phyloP scores from a whole-genome alignment of 208 protist genomes.

The Leishmania tarentolae region DNA sequence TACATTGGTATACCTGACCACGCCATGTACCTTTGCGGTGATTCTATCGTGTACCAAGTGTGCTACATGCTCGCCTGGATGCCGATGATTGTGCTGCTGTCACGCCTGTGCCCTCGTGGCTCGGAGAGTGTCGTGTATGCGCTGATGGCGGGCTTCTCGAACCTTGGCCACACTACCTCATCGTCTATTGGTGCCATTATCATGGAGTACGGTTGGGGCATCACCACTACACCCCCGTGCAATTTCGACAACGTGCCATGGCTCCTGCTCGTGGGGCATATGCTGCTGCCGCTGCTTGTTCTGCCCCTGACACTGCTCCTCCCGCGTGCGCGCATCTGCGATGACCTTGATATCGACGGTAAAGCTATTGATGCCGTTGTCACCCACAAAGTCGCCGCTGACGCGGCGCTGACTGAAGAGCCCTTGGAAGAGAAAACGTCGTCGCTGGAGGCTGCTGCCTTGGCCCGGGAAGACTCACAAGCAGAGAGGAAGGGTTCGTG shows the following conservation, averaged over 20 bases:
- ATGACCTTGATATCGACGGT: slow-evolving; percentile 55
- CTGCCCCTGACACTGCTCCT: slow-evolving; percentile 70
- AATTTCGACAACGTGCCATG: slow-evolving; percentile 71
- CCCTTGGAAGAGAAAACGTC: background rate
- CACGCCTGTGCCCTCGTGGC: slow-evolving; percentile 78
- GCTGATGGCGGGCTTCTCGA: slow-evolving; percentile 81
- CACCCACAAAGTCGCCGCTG: background rate
- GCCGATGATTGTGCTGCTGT: slow-evolving; percentile 74
- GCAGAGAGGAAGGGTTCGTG: background rate
- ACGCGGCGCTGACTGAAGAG: background rate
- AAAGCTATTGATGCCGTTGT: slow-evolving; percentile 8
- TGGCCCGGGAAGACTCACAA: background rate
- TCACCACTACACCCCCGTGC: slow-evolving; percentile 43
- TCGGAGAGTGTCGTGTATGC: slow-evolving; percentile 82
- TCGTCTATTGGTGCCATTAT: slow-evolving; percentile 48
- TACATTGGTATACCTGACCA: slow-evolving; percentile 57
- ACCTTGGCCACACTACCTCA: slow-evolving; percentile 64
- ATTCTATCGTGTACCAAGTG: slow-evolving; percentile 65
- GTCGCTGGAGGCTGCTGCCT: background rate
- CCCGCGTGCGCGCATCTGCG: slow-evolving; percentile 56
- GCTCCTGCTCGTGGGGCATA: slow-evolving; percentile 64
- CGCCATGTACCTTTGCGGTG: slow-evolving; percentile 73
- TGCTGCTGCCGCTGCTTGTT: slow-evolving; percentile 50
- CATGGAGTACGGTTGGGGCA: slow-evolving; percentile 58
- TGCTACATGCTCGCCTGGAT: slow-evolving; percentile 73